Evolutionary conservation across 306 rosid species (phyloP).

Genomic region (Senna siamea): DNA sequence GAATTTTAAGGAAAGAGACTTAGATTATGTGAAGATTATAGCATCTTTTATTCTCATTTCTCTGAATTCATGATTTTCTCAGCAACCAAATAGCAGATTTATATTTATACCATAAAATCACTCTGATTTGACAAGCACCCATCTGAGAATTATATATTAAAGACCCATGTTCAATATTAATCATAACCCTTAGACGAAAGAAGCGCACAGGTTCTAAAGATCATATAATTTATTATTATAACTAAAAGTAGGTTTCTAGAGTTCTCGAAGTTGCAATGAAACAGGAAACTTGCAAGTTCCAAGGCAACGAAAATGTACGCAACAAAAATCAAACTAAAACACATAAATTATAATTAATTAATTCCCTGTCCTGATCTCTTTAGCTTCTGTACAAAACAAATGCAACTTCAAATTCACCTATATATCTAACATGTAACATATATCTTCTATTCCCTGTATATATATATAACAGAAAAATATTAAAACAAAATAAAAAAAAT

Average conservation of each 20-base stretch:
- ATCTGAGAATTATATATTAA: not conserved
- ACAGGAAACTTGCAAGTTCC: slow-evolving; percentile 33
- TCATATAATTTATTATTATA: too few species aligned
- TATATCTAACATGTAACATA: slow-evolving; percentile 27
- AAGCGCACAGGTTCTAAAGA: too few species aligned
- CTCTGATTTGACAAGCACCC: not conserved
- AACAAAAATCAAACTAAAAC: too few species aligned
- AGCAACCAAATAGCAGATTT: slow-evolving; percentile 21
- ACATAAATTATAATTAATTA: too few species aligned
- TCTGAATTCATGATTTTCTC: slow-evolving; percentile 29
- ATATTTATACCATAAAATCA: slow-evolving; percentile 2
- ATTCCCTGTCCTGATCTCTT: slow-evolving; percentile 20
- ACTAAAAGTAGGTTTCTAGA: slow-evolving; percentile 4
- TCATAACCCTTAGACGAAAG: too few species aligned
- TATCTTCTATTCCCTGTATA: slow-evolving; percentile 19
- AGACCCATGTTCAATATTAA: too few species aligned
- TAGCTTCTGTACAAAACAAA: slow-evolving; percentile 50
- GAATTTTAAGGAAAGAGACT: too few species aligned
- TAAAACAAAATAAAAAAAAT: slow-evolving; percentile 21
- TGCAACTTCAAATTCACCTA: slow-evolving; percentile 17
- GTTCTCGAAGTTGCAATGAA: slow-evolving; percentile 27
- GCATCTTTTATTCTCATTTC: slow-evolving; percentile 5
- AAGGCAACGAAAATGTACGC: slow-evolving; percentile 25
- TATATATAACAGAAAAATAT: slow-evolving; percentile 13
- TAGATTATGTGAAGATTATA: too few species aligned